Evolutionary conservation across 768 basidiomycete species (phyloP), one percentile per base, ranked within the genome.

Genomic region (Lactifluus rugatus): DNA sequence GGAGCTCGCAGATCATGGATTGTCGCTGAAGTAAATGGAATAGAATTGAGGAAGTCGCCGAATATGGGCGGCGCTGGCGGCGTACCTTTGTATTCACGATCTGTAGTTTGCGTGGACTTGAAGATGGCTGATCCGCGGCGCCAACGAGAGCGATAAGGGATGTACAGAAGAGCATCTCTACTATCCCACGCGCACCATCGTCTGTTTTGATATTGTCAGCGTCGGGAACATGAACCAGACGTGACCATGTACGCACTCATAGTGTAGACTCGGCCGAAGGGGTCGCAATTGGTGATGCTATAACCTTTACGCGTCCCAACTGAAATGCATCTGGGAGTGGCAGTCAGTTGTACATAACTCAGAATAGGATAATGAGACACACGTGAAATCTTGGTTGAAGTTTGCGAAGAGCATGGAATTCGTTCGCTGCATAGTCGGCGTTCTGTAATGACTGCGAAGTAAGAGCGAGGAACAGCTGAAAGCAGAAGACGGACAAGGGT

Each of bases 121-220:
- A 88, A 53, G 85, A 80, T 1, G 93, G 89, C 48, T 92, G 87
- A 73, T 96, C 93, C 14, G 93, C 93, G 2, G 93, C 92, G 8
- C 96, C 96, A 21, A 98, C 96, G 32, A 99, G 79, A 0, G 96
- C 96, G 48, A 99, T 92, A 61, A 99, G 81, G 21, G 93, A 96
- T 5, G 96, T 99, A 74, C 94, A 97, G 76, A 99, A 99, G 58
- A 99, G 78, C 96, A 99, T 99, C 73, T 99, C 96, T 16, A 97
- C 95, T 62, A 96, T 96, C 23, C 93, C 93, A 17, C 89, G 81
- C 2, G 95, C 91, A 8, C 95, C 94, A 58, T 97, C 93, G 66
- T 88, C 95, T 92, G 32, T 53, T 19, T 41, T n/a, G 45, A 23
- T 41, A 34, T 36, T 41, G 19, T 39, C 50, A 46, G 17, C 54